Conservation (phyloP, 371 early-diverging fungal species). For the Mucor plumbeus region DNA sequence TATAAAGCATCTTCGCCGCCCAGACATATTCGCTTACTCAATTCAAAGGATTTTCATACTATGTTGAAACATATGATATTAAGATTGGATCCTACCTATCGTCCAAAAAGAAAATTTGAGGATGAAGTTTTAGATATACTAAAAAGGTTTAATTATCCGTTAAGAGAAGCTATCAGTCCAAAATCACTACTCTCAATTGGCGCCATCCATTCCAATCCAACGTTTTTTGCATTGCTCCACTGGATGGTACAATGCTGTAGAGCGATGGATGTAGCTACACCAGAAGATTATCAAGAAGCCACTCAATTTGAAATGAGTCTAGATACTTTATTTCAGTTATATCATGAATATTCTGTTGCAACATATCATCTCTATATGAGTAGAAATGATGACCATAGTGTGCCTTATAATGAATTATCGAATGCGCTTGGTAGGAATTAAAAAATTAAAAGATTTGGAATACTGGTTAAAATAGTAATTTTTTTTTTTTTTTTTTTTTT, state of each 20-base stretch:
- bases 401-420: neutral
- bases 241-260: slow-evolving; percentile 15
- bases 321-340: neutral
- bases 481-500: no score
- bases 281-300: neutral
- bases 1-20: neutral
- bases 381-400: slow-evolving; percentile 1
- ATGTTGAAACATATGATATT: neutral
- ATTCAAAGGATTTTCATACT: slow-evolving; percentile 3
- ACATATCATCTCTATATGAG: neutral
- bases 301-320: neutral
- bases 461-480: no score
- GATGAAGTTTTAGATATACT: slow-evolving; percentile 11
- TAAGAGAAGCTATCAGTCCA: slow-evolving; percentile 10
- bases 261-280: neutral
- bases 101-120: slow-evolving; percentile 5
- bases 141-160: neutral
- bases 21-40: neutral
- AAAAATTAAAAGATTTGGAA: neutral
- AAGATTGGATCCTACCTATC: neutral
- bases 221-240: slow-evolving; percentile 7
- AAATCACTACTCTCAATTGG: slow-evolving; percentile 16
- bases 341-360: neutral
- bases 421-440: neutral
- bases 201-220: slow-evolving; percentile 16